phyloP scores from a whole-genome alignment of 108 stramenopile genomes.

The Conticribra guillardii region DNA sequence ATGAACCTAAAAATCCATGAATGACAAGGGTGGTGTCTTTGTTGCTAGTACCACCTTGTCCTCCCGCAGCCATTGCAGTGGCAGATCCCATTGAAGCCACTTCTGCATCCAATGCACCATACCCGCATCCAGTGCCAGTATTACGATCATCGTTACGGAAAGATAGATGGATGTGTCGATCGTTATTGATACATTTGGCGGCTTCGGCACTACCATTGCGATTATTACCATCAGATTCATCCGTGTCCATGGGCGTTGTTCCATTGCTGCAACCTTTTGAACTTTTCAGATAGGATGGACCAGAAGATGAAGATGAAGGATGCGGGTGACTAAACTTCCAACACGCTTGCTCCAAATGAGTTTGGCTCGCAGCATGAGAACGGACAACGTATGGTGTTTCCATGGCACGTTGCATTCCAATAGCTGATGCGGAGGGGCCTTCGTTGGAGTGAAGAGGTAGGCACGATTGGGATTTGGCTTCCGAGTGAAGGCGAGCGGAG shows the following conservation, averaged over 20 bases:
- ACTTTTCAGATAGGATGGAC: too few species aligned
- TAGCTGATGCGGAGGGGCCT: slow-evolving; percentile 56
- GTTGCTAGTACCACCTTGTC: slow-evolving; percentile 9
- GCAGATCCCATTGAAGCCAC: slow-evolving; percentile 32
- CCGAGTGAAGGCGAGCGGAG: slow-evolving; percentile 84
- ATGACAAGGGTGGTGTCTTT: slow-evolving; percentile 47
- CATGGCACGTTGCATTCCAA: slow-evolving; percentile 77
- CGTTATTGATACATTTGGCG: slow-evolving; percentile 34
- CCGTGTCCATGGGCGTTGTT: slow-evolving; percentile 14
- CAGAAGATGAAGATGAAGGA: too few species aligned
- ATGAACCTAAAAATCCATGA: slow-evolving; percentile 96
- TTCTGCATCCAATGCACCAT: slow-evolving; percentile 64
- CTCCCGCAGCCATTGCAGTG: slow-evolving; percentile 9
- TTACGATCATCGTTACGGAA: slow-evolving; percentile 65
- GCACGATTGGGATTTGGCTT: slow-evolving; percentile 75
- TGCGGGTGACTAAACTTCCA: slow-evolving; percentile 92
- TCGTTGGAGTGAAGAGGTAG: slow-evolving; percentile 44
- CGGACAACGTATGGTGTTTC: slow-evolving; percentile 99
- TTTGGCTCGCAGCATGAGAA: slow-evolving; percentile 90
- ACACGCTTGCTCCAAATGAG: slow-evolving; percentile 77
- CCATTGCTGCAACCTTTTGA: background rate
- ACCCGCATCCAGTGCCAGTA: slow-evolving; percentile 61
- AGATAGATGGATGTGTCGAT: slow-evolving; percentile 56
- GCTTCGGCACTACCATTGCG: slow-evolving; percentile 21
- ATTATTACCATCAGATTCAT: background rate